These are phyloP conservation scores for Hyaloscypha variabilis DNA, from an alignment of 495 filamentous ascomycete genomes.

Conservation along the genomic window DNA sequence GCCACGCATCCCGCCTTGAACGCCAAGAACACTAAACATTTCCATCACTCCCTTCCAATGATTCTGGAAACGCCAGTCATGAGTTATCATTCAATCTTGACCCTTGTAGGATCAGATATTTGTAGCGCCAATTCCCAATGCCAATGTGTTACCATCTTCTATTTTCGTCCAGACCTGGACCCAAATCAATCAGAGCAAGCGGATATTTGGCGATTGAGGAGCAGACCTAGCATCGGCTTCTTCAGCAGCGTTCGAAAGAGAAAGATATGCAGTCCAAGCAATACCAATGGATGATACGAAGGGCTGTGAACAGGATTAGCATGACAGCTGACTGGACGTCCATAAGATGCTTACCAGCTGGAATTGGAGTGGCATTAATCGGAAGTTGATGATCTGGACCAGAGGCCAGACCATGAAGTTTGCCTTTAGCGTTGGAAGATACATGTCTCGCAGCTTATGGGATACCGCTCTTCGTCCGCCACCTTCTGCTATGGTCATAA, in stretches of 20 bases:
- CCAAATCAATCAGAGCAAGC: conserved; percentile 31
- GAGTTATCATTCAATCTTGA: conserved; percentile 2
- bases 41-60: neutral
- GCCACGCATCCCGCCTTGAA: neutral
- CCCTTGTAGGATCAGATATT: neutral
- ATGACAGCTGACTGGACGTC: neutral
- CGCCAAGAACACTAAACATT: neutral
- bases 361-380: conserved; percentile 91
- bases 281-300: conserved; percentile 97
- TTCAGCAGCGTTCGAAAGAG: conserved; percentile 87
- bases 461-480: conserved; percentile 79
- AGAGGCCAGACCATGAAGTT: conserved; percentile 96
- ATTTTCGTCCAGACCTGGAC: conserved; percentile 19
- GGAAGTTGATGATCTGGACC: conserved; percentile 96
- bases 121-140: conserved; percentile 23
- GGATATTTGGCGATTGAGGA: conserved; percentile 38
- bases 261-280: conserved; percentile 98
- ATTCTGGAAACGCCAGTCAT: conserved; percentile 1
- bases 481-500: conserved; percentile 95
- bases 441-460: conserved; percentile 91
- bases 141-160: conserved; percentile 5
- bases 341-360: conserved; percentile 76
- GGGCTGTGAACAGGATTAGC: conserved; percentile 57
- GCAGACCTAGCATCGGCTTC: conserved; percentile 45
- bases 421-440: conserved; percentile 90